These are phyloP conservation scores for Durio zibethinus DNA, from an alignment of 345 rosid species.

Conservation along the genomic window DNA sequence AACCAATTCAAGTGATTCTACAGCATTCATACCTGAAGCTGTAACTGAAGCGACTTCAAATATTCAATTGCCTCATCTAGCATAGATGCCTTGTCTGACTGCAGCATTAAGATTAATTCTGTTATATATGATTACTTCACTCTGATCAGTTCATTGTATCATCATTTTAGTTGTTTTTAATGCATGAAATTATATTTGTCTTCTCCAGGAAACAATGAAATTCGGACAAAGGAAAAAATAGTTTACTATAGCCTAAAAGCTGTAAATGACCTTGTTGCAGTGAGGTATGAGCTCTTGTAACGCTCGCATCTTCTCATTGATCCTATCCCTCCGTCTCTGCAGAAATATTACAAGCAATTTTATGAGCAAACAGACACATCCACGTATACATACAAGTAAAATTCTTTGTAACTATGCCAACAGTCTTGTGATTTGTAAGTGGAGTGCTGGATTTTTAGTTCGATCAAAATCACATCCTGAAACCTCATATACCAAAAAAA, in stretches of 20 bases:
- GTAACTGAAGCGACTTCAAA: constrained; percentile 88
- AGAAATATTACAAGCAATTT: background rate
- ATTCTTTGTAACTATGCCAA: background rate
- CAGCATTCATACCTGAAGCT: constrained; percentile 55
- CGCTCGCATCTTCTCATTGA: constrained; percentile 84
- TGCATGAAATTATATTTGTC: background rate
- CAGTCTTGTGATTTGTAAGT: too few species aligned
- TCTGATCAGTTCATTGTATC: background rate
- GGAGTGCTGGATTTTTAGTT: too few species aligned
- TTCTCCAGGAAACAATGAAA: background rate
- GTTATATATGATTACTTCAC: background rate
- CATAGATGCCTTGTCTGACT: constrained; percentile 96
- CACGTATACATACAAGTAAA: background rate
- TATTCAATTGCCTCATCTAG: constrained; percentile 91
- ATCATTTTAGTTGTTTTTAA: background rate
- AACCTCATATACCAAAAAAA: too few species aligned
- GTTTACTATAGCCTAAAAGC: background rate
- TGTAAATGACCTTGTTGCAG: constrained; percentile 68
- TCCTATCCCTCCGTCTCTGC: constrained; percentile 86
- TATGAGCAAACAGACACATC: background rate
- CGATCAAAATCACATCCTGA: too few species aligned
- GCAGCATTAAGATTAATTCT: constrained; percentile 19
- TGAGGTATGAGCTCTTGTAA: constrained; percentile 91
- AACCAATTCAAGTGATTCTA: background rate
- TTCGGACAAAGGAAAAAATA: background rate